Evolutionary conservation across 176 grass and related monocot species (phyloP).

Genomic region (bread wheat (Triticum aestivum)): DNA sequence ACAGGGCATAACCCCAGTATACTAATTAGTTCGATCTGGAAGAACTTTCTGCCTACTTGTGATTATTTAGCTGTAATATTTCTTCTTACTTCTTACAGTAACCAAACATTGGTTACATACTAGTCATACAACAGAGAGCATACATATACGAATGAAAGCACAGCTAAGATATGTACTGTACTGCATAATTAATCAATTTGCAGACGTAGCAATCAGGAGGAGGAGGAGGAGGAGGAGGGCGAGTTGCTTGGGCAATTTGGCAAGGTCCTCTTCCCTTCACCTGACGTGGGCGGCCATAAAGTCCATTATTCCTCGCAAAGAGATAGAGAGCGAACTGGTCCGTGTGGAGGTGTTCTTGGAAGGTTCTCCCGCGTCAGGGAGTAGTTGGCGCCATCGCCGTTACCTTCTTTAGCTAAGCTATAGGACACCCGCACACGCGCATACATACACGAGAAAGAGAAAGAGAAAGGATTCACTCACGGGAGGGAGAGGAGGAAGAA

Average conservation of each 20-base stretch:
- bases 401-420: background rate
- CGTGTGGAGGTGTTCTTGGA: conserved; percentile 39
- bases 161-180: background rate
- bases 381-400: conserved; percentile 24
- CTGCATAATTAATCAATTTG: background rate
- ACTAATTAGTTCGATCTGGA: background rate
- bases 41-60: background rate
- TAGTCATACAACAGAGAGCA: no score
- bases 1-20: background rate
- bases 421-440: conserved; percentile 1
- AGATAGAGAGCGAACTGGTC: conserved; percentile 18
- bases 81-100: no score
- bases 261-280: background rate
- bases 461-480: background rate
- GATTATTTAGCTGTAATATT: no score
- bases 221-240: background rate
- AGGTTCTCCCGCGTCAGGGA: conserved; percentile 49
- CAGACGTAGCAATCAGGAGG: conserved; percentile 28
- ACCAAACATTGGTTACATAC: no score
- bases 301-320: background rate
- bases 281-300: conserved; percentile 18
- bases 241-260: conserved; percentile 19
- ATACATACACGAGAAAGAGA: background rate
- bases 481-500: no score
- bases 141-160: background rate